Evolutionary conservation across 164 flowering plant species (phyloP).

Genomic region (Chloranthus sessilifolius): DNA sequence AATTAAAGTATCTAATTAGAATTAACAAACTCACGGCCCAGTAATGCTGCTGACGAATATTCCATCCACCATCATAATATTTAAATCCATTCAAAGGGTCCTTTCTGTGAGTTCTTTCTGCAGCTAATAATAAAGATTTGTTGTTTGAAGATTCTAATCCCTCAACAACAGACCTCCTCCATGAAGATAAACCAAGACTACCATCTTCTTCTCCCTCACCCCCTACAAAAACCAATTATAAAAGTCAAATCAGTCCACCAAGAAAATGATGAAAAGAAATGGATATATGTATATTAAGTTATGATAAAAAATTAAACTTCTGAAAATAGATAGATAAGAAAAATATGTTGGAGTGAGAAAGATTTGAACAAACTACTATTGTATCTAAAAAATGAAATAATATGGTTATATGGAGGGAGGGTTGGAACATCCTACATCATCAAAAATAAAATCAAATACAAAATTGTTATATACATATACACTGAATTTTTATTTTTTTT

Average conservation of each 20-base stretch:
- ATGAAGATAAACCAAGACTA: slow-evolving; percentile 11
- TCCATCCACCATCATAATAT: slow-evolving; percentile 46
- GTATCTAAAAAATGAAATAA: no score
- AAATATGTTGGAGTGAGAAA: no score
- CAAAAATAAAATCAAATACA: no score
- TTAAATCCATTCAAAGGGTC: slow-evolving; percentile 41
- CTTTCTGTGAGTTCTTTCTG: slow-evolving; percentile 31
- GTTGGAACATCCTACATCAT: no score
- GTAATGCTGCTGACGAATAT: slow-evolving; percentile 40
- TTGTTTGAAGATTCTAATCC: slow-evolving; percentile 7
- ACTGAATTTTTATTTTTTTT: slow-evolving; percentile 36
- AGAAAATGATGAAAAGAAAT: no score
- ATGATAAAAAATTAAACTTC: no score
- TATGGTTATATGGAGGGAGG: no score
- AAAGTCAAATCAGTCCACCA: no score
- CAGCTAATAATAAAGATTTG: slow-evolving; percentile 35
- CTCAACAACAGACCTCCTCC: slow-evolving; percentile 24
- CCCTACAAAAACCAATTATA: no score
- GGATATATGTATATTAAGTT: no score
- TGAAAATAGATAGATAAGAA: slow-evolving; percentile 11
- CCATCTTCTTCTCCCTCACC: slow-evolving; percentile 5
- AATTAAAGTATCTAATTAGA: no score
- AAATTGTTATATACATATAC: no score
- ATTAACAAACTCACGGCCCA: slow-evolving; percentile 35
- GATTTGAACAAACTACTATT: slow-evolving; percentile 32